phyloP scores from a whole-genome alignment of 140 eudicot genomes.

The Ambrosia hybrid region DNA sequence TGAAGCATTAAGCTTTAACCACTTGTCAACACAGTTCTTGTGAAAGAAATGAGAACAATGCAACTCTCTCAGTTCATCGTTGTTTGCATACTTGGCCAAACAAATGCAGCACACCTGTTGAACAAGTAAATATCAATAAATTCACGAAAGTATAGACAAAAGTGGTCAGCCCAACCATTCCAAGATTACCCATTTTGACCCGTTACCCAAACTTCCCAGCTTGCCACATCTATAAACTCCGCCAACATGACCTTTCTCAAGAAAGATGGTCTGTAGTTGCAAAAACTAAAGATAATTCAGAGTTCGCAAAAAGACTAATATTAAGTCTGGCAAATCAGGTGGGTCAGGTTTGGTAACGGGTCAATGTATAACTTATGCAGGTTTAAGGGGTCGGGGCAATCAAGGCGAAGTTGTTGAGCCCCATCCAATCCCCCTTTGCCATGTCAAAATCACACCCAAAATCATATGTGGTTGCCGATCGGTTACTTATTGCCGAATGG shows the following conservation, averaged over 20 bases:
- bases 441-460: too few relatives aligned
- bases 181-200: slow-evolving; percentile 1
- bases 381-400: too few relatives aligned
- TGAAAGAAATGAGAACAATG: slow-evolving; percentile 78
- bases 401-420: too few relatives aligned
- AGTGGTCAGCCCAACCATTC: neutral
- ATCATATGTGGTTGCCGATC: too few relatives aligned
- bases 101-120: slow-evolving; percentile 77
- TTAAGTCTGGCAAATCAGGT: too few relatives aligned
- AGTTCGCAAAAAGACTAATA: too few relatives aligned
- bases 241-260: neutral
- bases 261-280: neutral
- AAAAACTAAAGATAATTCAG: too few relatives aligned
- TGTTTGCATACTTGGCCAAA: slow-evolving; percentile 68
- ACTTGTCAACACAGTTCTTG: slow-evolving; percentile 58
- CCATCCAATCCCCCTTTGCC: too few relatives aligned
- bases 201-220: neutral
- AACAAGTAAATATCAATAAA: slow-evolving; percentile 1
- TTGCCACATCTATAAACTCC: neutral
- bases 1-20: slow-evolving; percentile 40
- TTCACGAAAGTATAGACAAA: neutral
- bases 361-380: too few relatives aligned
- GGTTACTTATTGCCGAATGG: too few relatives aligned
- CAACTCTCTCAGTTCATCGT: slow-evolving; percentile 73
- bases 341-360: too few relatives aligned